Evolutionary conservation across 345 rosid species (phyloP), one percentile per base, ranked within the genome.

Genomic region (Brassica rapa): DNA sequence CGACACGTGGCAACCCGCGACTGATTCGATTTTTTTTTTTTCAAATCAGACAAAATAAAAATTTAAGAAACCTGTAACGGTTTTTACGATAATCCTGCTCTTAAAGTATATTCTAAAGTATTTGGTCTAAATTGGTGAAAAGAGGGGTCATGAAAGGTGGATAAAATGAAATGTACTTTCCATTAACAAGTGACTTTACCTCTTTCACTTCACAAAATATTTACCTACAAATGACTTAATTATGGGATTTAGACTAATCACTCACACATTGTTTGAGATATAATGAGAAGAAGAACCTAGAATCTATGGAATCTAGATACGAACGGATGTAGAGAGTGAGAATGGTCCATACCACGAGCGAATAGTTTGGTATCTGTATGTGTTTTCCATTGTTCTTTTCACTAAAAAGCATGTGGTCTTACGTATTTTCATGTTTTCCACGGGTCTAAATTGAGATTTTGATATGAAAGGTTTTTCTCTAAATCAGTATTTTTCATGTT

Each of bases 321-420:
- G 33, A 43, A 65, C 19, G 23, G 25, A 30, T 24, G 15, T 3
- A 46, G 53, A 11, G 2, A 39, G 53, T 61, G 37, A 4, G 41
- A 66, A 79, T 73, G 78, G 82, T 73, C 78, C 82, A 67, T 24
- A 73, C 74, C 74, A 67, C 70, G 62, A 61, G 12, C 65, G n/a
- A 16, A 51, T 15, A 24, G 65, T 68, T 62, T 73, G 78, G 78
- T 79, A 73, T 49, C 57, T 41, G 49, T 10, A 49, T 33, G 57
- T 32, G 33, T 66, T 41, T 61, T 41, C 49, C 49, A 10, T 41
- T 41, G 49, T 41, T 41, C 14, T 41, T 41, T 41, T 41, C 43
- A 8, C 39, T 35, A 35, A 35, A 35, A 35, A 33, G 39, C 39
- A 6, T 5, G 39, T 35, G 39, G 39, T 35, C 39, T 35, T 35